Base-by-base conservation (phyloP, 1,284 basidiomycete species). In the Marasmius fiardii region DNA sequence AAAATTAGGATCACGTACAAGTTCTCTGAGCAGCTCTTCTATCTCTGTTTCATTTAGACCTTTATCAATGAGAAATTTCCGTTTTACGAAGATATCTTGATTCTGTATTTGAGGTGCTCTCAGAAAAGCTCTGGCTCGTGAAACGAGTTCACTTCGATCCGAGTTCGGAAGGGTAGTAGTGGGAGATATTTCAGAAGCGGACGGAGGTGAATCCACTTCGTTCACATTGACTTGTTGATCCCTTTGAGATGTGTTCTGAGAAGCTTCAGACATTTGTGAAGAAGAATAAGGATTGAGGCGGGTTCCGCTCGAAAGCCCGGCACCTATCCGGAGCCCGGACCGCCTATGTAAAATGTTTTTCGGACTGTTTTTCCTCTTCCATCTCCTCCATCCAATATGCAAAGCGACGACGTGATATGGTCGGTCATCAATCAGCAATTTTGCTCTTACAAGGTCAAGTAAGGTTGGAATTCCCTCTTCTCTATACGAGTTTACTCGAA, bases 381-480 rank as follows among this genome's bases (percentile, higher is more conserved):
- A n/a, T n/a, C n/a, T n/a, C n/a, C n/a, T n/a, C n/a, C n/a, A n/a
- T n/a, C n/a, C n/a, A 59, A 53, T 54, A 90, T 90, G 86, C 88
- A 95, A 75, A 92, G 90, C 71, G 93, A 96, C 87, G 93, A 95
- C 73, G 89, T 96, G 62, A 95, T 96, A 62, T 96, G 93, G 93
- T 91, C 89, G 26, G 90, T 95, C 43, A 95, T 96, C 69, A 94
- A 94, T 71, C 81, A 85, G 61, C 91, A 94, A 71, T 95, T 95
- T 71, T 97, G 95, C 76, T 95, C 93, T 0, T 98, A 95, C 74
- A 97, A 96, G 88, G 93, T 98, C 79, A 97, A 95, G 94, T 95
- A 65, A 68, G 91, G n/a, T n/a, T 77, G 34, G 20, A 51, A 55
- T 39, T 55, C 51, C 20, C 56, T 44, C 59, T 51, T 51, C 51